Evolutionary conservation across 306 rosid species (phyloP), one percentile per base, ranked within the genome.

Genomic region (Vigna hirtella): DNA sequence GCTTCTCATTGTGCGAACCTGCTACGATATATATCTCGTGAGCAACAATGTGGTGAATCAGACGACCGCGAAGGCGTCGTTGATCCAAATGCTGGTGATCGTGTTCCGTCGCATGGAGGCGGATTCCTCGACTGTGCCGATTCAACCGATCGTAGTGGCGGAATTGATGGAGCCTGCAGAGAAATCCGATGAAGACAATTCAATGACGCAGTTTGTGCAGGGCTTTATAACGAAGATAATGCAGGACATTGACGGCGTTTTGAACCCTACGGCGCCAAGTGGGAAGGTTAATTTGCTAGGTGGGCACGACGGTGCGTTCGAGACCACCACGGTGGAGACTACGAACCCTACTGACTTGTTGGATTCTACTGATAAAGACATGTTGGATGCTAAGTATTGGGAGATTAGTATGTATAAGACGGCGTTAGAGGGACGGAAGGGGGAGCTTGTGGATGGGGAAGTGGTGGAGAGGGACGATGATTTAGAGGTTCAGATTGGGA

Each of bases 301-400:
- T 9, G 98, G 90, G 40, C 94, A 96, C 66, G 99, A 96, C 63
- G 99, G 98, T 70, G 99, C 99, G 0, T 96, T 96, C 52, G 97
- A 96, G 82, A 93, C 99, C 3, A 91, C 97, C 2, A 82, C 99
- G 1, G 97, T 91, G 83, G 98, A 93, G 91, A 89, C 94, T 4
- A 96, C 99, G 1, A 96, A 96, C 62, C 97, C 99, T 0, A 89
- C 99, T 22, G 99, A 96, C 78, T 90, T 96, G 86, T 81, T 96
- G 88, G 99, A 96, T 81, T 96, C 99, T 1, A 96, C 97, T 3
- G 99, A 96, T 73, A 96, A 96, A 85, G 99, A 96, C 78, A 96
- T 96, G 99, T 83, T 96, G 88, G 99, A 96, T 83, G 99, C 99
- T 0, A 96, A 96, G 84, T 96, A 96, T 74, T 96, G 99, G 99